Evolutionary conservation across 345 rosid species (phyloP).

Genomic region (Eucalyptus regnans): DNA sequence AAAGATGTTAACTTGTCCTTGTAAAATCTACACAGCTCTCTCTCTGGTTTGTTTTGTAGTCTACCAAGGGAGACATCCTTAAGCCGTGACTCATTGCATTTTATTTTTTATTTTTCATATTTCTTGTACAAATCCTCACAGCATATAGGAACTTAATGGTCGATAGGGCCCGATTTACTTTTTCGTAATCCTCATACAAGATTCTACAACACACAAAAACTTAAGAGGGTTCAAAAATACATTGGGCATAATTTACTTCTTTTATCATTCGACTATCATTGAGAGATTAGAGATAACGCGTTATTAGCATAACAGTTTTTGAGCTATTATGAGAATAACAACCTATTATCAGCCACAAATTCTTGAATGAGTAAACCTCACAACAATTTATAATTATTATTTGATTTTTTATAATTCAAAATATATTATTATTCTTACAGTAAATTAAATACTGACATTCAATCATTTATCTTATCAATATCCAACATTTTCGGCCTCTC

Average conservation of each 20-base stretch:
- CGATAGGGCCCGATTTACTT: not conserved
- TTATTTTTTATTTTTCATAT: not conserved
- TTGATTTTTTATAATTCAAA: no score
- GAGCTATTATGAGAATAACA: no score
- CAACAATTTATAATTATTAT: no score
- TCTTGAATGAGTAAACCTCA: no score
- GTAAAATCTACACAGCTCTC: not conserved
- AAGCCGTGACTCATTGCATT: not conserved
- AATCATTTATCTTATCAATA: not conserved
- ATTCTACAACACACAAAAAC: not conserved
- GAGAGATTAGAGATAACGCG: not conserved
- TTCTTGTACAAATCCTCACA: not conserved
- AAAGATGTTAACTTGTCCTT: not conserved
- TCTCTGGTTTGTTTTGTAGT: not conserved
- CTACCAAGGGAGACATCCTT: not conserved
- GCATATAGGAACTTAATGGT: no score
- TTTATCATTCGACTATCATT: not conserved
- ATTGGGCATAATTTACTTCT: not conserved
- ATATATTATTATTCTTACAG: no score
- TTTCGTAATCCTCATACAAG: not conserved
- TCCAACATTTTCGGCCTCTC: not conserved
- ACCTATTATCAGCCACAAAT: no score
- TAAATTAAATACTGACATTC: fast-evolving
- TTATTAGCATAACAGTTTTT: no score
- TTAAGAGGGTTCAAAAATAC: not conserved